Conservation (phyloP, 2,329 filamentous ascomycete genomes). For the Colletotrichum neosansevieriae region DNA sequence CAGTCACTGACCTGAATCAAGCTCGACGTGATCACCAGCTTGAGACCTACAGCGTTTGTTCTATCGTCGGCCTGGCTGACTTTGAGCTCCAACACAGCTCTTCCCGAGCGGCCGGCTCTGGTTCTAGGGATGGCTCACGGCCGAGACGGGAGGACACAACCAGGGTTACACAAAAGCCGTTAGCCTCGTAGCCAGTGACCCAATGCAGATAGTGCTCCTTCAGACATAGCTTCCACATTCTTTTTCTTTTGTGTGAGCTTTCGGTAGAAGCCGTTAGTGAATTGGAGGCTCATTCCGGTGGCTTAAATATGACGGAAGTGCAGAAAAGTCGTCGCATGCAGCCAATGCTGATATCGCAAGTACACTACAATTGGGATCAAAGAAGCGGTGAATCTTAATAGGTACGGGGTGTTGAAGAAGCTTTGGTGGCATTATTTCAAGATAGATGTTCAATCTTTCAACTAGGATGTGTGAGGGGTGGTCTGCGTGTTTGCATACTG, state of each 20-base stretch:
- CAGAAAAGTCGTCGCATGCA: conserved; percentile 14
- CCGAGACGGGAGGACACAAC: conserved; percentile 17
- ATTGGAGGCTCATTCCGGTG: background rate
- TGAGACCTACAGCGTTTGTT: background rate
- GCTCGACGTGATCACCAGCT: conserved; percentile 6
- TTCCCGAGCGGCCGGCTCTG: background rate
- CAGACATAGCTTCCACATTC: conserved; percentile 6
- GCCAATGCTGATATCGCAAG: conserved; percentile 3
- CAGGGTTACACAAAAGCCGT: conserved; percentile 5
- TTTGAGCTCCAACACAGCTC: conserved; percentile 6
- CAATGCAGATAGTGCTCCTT: background rate
- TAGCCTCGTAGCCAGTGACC: conserved; percentile 9
- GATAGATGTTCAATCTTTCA: background rate
- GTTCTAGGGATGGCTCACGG: background rate
- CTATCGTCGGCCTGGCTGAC: background rate
- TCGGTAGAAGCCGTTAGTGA: conserved; percentile 13
- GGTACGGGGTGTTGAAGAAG: no score
- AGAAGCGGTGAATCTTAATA: no score
- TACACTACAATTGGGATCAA: background rate
- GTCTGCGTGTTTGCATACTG: background rate
- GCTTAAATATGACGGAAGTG: conserved; percentile 28
- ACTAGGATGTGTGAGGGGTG: background rate
- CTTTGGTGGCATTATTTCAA: no score
- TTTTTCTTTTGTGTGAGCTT: background rate
- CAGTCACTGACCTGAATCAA: conserved; percentile 4